phyloP scores from a whole-genome alignment of 176 grass and related monocot species.

The Metroxylon sagu region DNA sequence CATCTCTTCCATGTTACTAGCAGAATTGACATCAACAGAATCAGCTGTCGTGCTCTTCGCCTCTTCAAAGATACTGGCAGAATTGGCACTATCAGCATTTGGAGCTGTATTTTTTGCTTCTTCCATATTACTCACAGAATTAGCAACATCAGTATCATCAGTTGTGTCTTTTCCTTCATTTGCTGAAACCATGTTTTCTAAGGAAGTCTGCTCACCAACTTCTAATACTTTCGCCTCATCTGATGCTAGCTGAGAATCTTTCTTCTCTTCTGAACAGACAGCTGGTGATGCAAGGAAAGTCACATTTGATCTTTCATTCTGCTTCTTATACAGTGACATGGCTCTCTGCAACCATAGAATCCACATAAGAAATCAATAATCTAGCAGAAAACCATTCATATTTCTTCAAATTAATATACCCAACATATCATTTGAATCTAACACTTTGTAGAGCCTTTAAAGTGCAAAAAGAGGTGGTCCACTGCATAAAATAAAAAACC shows the following conservation, averaged over 20 bases:
- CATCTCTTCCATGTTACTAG: not conserved
- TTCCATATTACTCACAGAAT: not conserved
- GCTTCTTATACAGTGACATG: constrained; percentile 19
- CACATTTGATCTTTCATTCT: constrained; percentile 10
- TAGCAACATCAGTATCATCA: constrained; percentile 9
- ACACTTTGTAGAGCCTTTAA: too few relatives aligned
- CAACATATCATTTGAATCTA: too few relatives aligned
- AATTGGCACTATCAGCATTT: not conserved
- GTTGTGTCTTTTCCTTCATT: not conserved
- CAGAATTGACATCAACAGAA: constrained; percentile 15
- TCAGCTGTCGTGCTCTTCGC: not conserved
- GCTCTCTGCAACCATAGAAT: constrained; percentile 49
- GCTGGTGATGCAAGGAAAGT: not conserved
- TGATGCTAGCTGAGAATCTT: constrained; percentile 19
- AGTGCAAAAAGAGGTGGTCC: too few relatives aligned
- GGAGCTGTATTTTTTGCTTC: not conserved
- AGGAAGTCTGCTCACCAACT: constrained; percentile 6
- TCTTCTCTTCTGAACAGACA: constrained; percentile 21
- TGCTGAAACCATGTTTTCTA: not conserved
- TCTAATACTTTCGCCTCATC: constrained; percentile 10
- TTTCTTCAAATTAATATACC: too few relatives aligned
- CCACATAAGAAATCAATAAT: too few relatives aligned
- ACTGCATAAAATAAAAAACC: too few relatives aligned
- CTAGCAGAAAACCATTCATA: too few relatives aligned
- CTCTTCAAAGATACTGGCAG: not conserved